Evolutionary conservation across 257 asterid species (phyloP).

Genomic region (Orobanche coerulescens): DNA sequence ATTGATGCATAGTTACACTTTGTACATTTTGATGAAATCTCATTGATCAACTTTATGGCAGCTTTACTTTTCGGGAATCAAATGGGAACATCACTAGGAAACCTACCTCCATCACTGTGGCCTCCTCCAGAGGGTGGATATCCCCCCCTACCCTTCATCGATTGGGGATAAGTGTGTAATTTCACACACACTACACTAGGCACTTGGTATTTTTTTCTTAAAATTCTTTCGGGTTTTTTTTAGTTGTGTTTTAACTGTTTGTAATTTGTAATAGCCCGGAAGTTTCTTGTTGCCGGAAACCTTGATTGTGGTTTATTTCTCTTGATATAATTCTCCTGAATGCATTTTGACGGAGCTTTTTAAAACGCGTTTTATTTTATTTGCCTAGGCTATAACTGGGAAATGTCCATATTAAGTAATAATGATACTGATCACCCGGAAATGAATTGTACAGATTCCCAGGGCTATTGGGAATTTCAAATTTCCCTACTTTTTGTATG

Average conservation of each 20-base stretch:
- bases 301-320: neutral
- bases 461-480: too few relatives aligned
- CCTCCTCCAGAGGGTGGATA: slow-evolving; percentile 94
- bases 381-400: neutral
- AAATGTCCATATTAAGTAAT: neutral
- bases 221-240: neutral
- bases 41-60: slow-evolving; percentile 22
- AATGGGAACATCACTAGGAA: slow-evolving; percentile 48
- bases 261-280: slow-evolving; percentile 6
- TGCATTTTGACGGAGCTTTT: neutral
- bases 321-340: slow-evolving; percentile 13
- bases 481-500: too few relatives aligned
- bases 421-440: too few relatives aligned
- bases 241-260: neutral
- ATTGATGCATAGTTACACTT: neutral
- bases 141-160: slow-evolving; percentile 66
- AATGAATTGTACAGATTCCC: too few relatives aligned
- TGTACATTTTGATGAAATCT: neutral
- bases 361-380: neutral
- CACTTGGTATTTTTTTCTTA: neutral
- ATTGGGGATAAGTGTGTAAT: slow-evolving; percentile 68
- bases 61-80: slow-evolving; percentile 43
- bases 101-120: slow-evolving; percentile 79
- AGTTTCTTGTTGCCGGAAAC: slow-evolving; percentile 7
- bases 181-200: neutral